Base-by-base conservation (phyloP, 257 asterid species). In the Scutellaria galericulata region DNA sequence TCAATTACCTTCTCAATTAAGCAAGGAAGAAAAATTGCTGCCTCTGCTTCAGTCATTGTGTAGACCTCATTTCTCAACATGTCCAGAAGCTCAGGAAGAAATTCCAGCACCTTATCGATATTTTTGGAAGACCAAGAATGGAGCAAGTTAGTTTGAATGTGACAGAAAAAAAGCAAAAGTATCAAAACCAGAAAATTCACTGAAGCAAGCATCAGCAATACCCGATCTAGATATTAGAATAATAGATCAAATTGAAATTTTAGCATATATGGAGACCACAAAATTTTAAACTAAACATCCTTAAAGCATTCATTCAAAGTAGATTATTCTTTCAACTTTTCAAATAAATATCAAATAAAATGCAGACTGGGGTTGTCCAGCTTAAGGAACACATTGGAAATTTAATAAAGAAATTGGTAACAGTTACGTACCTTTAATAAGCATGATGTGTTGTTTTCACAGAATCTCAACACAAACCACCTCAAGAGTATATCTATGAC, bases 371-470 rank as follows among this genome's bases (percentile, higher is more conserved):
- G 11, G 13, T 57, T 1, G 39, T 20, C 68, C 61, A 68, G 44
- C 59, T 40, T 9, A 41, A 9, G 18, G 63, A 39, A 52, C 13
- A 69, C 42, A 41, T 48, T 40, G 68, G 54, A 39, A 72, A 7
- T 37, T 39, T 37, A 60, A 63, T 67, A 12, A 15, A 46, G 62
- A 61, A 45, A 67, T 31, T 58, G 22, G 54, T 57, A 46, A 41
- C 53, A 45, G 44, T 66, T 35, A 56, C 37, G 22, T 78, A 89
- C 98, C 96, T 95, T 95, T 68, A 95, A 81, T 68, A 95, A 80
- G 84, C 99, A 95, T 61, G 98, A 88, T 9, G 98, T 95, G 83
- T 95, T 95, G 74, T 89, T 81, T 81, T 95, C 99, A 41, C 97
- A 95, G 76, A 92, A 76, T 86, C 98, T 86, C 90, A 95, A 68